Evolutionary conservation across 192 early-diverging fungal genomes (phyloP).

Genomic region (Diversispora epigaea): DNA sequence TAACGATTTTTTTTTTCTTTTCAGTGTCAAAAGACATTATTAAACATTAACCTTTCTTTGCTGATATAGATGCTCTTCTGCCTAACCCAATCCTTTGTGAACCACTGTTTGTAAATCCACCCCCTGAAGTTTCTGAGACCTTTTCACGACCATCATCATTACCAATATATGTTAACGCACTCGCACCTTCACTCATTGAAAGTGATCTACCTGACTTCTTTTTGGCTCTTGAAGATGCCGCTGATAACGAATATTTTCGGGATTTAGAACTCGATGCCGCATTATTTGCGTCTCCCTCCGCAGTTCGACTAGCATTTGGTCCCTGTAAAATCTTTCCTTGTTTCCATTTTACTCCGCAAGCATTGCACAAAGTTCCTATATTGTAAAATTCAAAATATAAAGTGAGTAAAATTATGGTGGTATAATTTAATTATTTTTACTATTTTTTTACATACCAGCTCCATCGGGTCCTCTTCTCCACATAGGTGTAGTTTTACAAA

Average conservation of each 20-base stretch:
- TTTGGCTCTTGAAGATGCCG: background rate
- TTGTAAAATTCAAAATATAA: no score
- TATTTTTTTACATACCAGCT: constrained; percentile 40
- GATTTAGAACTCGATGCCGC: background rate
- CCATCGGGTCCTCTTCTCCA: constrained; percentile 77
- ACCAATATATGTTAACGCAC: constrained; percentile 5
- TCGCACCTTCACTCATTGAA: constrained; percentile 24
- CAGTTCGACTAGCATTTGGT: background rate
- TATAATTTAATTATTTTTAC: background rate
- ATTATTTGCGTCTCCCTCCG: background rate
- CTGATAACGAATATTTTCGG: constrained; percentile 12
- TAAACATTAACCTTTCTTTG: constrained; percentile 20
- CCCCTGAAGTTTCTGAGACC: background rate
- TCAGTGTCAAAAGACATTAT: background rate
- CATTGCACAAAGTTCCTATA: constrained; percentile 67
- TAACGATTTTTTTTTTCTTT: background rate
- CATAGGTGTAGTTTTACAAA: constrained; percentile 69
- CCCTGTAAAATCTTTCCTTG: constrained; percentile 69
- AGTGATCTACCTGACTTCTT: constrained; percentile 12
- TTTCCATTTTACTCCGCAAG: constrained; percentile 83
- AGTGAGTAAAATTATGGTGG: background rate
- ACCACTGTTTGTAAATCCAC: background rate
- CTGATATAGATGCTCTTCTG: constrained; percentile 7
- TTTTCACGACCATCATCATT: constrained; percentile 26
- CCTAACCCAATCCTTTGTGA: background rate